Percentiles rank a stretch among this genome's conserved stretches.
Evolutionary conservation across 2,329 filamentous ascomycete species (phyloP).

Genomic region (Neofusicoccum kwambonambiense): DNA sequence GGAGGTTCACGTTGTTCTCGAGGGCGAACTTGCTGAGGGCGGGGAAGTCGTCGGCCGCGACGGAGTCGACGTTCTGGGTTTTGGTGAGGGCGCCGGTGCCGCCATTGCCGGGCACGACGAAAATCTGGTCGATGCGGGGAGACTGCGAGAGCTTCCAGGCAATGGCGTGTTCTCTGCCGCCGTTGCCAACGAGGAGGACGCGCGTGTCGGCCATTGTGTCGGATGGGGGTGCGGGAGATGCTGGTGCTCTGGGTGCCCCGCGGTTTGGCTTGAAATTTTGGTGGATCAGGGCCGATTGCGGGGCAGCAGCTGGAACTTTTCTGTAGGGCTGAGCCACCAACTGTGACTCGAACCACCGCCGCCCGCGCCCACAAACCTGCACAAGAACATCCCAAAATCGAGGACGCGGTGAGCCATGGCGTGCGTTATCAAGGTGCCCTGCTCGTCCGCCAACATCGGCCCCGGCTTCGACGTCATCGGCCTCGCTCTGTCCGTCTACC

Average conservation of each 20-base stretch:
- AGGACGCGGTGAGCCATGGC: conserved; percentile 9
- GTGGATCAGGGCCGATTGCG: conserved; percentile 19
- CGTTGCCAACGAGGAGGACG: conserved; percentile 85
- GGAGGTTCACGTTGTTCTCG: conserved; percentile 72
- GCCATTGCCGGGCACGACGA: conserved; percentile 73
- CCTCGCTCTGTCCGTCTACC: conserved; percentile 88
- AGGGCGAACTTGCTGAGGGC: conserved; percentile 73
- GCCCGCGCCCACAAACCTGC: conserved; percentile 3
- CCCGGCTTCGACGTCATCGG: conserved; percentile 98
- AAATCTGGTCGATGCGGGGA: conserved; percentile 71
- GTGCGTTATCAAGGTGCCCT: conserved; percentile 71
- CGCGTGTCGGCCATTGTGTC: conserved; percentile 22
- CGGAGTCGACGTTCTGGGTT: conserved; percentile 66
- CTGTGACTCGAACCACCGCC: conserved; percentile 16
- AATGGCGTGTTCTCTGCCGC: conserved; percentile 89
- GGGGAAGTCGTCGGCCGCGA: conserved; percentile 75
- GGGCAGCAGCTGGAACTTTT: conserved; percentile 16
- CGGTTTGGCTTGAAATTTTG: conserved; percentile 16
- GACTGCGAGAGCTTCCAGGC: conserved; percentile 93
- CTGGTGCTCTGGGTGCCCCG: conserved; percentile 9
- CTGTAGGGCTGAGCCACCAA: conserved; percentile 8
- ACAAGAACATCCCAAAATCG: neutral
- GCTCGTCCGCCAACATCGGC: conserved; percentile 94
- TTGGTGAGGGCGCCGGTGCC: conserved; percentile 73
- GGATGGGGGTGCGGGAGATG: neutral